Conservation (phyloP, 2,329 filamentous ascomycete species). For the Truncatella angustata region DNA sequence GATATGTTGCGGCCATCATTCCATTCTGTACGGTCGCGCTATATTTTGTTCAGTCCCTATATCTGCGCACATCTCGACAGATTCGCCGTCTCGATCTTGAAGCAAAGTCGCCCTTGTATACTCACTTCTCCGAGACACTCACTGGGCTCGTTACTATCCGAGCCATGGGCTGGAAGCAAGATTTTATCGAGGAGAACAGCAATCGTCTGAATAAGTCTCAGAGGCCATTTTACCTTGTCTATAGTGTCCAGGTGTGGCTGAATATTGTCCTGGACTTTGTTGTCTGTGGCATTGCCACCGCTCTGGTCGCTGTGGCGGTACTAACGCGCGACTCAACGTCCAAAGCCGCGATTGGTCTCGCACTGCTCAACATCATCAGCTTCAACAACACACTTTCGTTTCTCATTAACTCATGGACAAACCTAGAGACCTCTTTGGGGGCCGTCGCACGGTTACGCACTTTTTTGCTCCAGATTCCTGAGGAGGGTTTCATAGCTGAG, state of each 20-base stretch:
- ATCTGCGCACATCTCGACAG: conserved; percentile 45
- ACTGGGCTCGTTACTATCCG: conserved; percentile 42
- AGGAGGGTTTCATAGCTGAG: neutral
- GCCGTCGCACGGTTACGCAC: conserved; percentile 11
- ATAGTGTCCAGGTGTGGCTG: conserved; percentile 30
- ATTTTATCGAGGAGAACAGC: conserved; percentile 28
- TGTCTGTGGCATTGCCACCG: conserved; percentile 25
- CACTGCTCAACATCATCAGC: conserved; percentile 35
- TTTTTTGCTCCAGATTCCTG: neutral
- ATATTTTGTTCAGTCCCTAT: conserved; percentile 41
- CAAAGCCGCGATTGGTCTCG: conserved; percentile 35
- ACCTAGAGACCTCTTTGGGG: conserved; percentile 26
- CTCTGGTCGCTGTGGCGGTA: conserved; percentile 25
- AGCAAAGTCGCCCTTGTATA: conserved; percentile 40
- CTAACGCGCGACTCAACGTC: conserved; percentile 9
- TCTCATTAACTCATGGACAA: conserved; percentile 32
- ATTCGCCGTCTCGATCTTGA: conserved; percentile 45
- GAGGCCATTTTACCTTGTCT: conserved; percentile 28
- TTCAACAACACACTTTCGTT: conserved; percentile 29
- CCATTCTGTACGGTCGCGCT: conserved; percentile 21
- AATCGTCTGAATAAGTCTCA: conserved; percentile 26
- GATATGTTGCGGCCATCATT: neutral
- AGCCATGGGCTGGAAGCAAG: conserved; percentile 40
- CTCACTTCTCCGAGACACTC: conserved; percentile 42
- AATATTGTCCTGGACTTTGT: conserved; percentile 29